Conservation (phyloP, 768 basidiomycete species). For the Hygrocybe coccinea region DNA sequence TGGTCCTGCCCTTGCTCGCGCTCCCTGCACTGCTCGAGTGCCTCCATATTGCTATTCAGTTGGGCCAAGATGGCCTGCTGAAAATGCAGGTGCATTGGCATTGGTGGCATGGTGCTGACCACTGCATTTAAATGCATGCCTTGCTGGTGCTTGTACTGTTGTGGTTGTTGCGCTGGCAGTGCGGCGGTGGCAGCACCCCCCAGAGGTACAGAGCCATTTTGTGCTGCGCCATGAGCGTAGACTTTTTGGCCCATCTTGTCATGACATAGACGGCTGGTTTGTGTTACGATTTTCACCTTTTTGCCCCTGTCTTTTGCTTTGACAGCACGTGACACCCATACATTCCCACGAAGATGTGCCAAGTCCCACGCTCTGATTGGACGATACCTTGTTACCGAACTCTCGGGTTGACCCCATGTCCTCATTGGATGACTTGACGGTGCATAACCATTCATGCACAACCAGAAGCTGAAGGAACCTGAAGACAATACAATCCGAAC, state of each 20-base stretch:
- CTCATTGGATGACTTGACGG: too few species aligned
- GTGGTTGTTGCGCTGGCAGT: conserved; percentile 26
- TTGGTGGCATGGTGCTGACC: conserved; percentile 20
- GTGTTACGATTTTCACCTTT: too few species aligned
- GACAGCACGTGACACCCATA: too few species aligned
- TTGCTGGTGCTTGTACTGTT: neutral
- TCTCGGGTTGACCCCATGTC: too few species aligned
- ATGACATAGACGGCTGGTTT: conserved; percentile 66
- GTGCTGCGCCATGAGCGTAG: conserved; percentile 31
- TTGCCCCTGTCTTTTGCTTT: too few species aligned
- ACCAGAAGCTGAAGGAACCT: too few species aligned
- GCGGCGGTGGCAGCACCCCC: conserved; percentile 14
- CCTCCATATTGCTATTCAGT: conserved; percentile 68
- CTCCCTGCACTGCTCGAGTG: conserved; percentile 60
- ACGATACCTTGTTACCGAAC: too few species aligned
- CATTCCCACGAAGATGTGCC: too few species aligned
- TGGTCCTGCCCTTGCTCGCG: conserved; percentile 52
- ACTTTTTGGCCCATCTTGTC: conserved; percentile 68
- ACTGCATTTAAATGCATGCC: conserved; percentile 22
- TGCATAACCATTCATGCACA: too few species aligned
- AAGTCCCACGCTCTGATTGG: too few species aligned
- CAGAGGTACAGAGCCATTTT: neutral
- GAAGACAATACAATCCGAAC: too few species aligned
- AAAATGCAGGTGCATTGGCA: conserved; percentile 32
- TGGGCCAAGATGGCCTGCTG: conserved; percentile 64